Conservation (phyloP, 352 stramenopile species). For the Pythium vanterpoolii region DNA sequence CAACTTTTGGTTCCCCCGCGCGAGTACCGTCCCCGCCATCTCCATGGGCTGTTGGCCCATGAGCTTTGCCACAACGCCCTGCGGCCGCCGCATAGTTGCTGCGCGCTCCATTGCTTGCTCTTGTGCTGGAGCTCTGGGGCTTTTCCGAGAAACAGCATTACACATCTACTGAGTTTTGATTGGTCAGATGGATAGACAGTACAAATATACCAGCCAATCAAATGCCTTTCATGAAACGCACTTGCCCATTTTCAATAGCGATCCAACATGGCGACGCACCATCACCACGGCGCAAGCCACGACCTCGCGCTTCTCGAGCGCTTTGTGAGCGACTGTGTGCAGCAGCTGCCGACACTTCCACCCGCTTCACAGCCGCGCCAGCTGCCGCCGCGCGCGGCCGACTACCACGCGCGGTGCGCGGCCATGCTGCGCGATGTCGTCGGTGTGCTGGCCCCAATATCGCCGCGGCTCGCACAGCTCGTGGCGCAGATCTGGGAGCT, state of each 20-base stretch:
- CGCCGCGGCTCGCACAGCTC: conserved; percentile 43
- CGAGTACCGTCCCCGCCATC: background rate
- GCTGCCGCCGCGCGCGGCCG: conserved; percentile 36
- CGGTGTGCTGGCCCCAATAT: conserved; percentile 37
- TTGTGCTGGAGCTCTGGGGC: too few relatives aligned
- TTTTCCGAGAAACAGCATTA: background rate
- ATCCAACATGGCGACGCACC: too few relatives aligned
- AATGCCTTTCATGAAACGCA: background rate
- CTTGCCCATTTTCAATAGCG: conserved; percentile 11
- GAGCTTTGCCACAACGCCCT: background rate
- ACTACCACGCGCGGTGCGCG: conserved; percentile 50
- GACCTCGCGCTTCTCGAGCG: conserved; percentile 56
- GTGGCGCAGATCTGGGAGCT: conserved; percentile 62
- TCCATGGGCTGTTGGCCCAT: background rate
- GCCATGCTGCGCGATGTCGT: conserved; percentile 53
- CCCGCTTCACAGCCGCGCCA: conserved; percentile 14
- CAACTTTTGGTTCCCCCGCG: conserved; percentile 6
- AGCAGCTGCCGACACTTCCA: conserved; percentile 43
- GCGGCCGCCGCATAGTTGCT: background rate
- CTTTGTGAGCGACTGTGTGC: conserved; percentile 51
- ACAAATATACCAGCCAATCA: conserved; percentile 18
- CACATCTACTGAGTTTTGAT: background rate
- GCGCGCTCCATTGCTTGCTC: background rate
- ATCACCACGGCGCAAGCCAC: conserved; percentile 35
- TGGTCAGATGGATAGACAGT: conserved; percentile 3